A percentile compares a stretch with the other conserved stretches of the same genome.
Conservation (phyloP, 345 rosid species). For the Euclidium syriacum region DNA sequence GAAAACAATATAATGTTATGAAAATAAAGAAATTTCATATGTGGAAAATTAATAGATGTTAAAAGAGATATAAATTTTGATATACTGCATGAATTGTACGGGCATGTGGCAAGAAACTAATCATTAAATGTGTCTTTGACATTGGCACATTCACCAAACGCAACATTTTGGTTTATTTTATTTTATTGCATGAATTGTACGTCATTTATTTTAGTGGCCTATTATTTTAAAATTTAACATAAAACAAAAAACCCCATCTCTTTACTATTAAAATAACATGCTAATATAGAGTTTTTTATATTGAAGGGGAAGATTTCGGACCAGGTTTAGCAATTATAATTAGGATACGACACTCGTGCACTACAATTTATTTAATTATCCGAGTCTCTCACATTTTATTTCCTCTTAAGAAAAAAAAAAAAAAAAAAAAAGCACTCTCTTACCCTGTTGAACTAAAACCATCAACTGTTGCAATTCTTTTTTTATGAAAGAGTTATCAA, state of each 20-base stretch:
- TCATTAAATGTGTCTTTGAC: constrained; percentile 24
- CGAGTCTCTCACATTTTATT: background rate
- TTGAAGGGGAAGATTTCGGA: background rate
- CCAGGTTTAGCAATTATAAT: constrained; percentile 12
- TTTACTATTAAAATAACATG: background rate
- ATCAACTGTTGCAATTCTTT: background rate
- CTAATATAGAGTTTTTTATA: background rate
- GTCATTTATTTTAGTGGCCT: too few species aligned
- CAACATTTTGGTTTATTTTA: constrained; percentile 5
- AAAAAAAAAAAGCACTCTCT: background rate
- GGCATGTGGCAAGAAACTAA: constrained; percentile 15
- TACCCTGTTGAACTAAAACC: background rate
- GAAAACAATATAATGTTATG: too few species aligned
- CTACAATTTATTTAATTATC: background rate
- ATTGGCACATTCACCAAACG: constrained; percentile 8
- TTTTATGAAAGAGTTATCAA: too few species aligned
- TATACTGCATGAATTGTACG: background rate
- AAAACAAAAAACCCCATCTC: background rate
- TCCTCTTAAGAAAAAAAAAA: background rate
- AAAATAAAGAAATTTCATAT: too few species aligned
- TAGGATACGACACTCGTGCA: constrained; percentile 27
- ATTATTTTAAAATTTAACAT: background rate
- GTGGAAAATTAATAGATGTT: too few species aligned
- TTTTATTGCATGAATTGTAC: too few species aligned
- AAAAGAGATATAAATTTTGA: too few species aligned